Base-by-base conservation (phyloP, 2,329 filamentous ascomycete species). In the Alternaria arbusti region DNA sequence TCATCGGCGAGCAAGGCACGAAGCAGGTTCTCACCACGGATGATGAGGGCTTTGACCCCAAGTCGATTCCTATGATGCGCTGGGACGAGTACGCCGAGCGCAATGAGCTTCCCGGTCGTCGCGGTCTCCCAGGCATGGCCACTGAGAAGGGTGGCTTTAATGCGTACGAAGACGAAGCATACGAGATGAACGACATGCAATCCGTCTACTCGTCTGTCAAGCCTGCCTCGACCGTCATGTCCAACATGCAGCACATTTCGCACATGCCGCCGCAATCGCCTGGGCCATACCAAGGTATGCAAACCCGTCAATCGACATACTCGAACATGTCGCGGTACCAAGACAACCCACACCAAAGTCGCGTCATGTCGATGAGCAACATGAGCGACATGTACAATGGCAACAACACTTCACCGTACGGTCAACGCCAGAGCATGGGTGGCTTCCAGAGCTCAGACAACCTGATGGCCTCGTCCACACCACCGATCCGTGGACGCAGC, bases 101-200 rank as follows among this genome's bases (percentile, higher is more conserved):
- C 64, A 97, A 98, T 83, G 92, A 92, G 72, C 89, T 99, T 8
- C 96, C 96, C 32, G 96, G 96, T 17, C 93, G 95, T 63, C 93
- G 96, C 64, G 94, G 94, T 57, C 86, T 88, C 50, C 70, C 71
- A 40, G 76, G 74, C n/a, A 74, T 78, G 50, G 56, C 65, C 6
- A 80, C 80, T 28, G 91, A 92, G 80, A 92, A 93, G 82, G 76
- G 74, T 50, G 74, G 73, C 6, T 86, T 88, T 23, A 87, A 86
- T 47, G 83, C 83, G 2, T 94, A 93, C 72, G 88, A 90, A 44
- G 91, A 95, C 66, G 89, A 91, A 67, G 84, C 82, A n/a, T 97
- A 94, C 75, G 96, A 99, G 82, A 94, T 98, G 91, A 96, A 99
- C 78, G 96, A 99, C 79, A 97, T 98, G 86, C 94, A 93, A 79